Evolutionary conservation across 768 basidiomycete genomes (phyloP).

Genomic region (Leccinum truebloodii): DNA sequence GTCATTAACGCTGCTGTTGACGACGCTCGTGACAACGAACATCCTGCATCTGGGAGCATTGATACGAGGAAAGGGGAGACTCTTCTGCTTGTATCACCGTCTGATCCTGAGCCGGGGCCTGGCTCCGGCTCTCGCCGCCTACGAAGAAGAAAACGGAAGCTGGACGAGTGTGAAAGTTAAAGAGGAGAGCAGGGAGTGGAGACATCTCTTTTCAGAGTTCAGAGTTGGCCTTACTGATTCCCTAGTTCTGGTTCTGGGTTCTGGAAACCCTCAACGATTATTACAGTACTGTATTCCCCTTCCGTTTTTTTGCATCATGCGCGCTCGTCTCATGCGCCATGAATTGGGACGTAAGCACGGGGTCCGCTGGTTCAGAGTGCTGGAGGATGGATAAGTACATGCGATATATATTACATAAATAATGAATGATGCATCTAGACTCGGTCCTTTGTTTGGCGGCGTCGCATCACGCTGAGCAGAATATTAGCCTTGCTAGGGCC

Average conservation of each 20-base stretch:
- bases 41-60: background rate
- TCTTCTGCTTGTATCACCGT: background rate
- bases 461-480: background rate
- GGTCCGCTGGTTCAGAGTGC: background rate
- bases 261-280: background rate
- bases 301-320: background rate
- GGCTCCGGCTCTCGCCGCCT: background rate
- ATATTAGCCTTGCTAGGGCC: background rate
- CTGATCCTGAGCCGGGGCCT: background rate
- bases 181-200: background rate
- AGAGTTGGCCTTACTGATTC: background rate
- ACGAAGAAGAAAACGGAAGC: conserved; percentile 25
- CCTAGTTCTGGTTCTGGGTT: background rate
- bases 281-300: background rate
- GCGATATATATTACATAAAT: background rate
- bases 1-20: background rate
- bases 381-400: background rate
- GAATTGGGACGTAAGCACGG: background rate
- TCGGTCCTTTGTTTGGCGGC: background rate
- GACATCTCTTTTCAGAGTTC: background rate
- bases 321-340: background rate
- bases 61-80: background rate
- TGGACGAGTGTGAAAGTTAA: conserved; percentile 16
- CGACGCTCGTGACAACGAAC: background rate
- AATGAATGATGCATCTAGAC: background rate